These are phyloP conservation scores for Colletotrichum caudatum DNA, from an alignment of 2,329 filamentous ascomycete genomes.

Conservation along the genomic window DNA sequence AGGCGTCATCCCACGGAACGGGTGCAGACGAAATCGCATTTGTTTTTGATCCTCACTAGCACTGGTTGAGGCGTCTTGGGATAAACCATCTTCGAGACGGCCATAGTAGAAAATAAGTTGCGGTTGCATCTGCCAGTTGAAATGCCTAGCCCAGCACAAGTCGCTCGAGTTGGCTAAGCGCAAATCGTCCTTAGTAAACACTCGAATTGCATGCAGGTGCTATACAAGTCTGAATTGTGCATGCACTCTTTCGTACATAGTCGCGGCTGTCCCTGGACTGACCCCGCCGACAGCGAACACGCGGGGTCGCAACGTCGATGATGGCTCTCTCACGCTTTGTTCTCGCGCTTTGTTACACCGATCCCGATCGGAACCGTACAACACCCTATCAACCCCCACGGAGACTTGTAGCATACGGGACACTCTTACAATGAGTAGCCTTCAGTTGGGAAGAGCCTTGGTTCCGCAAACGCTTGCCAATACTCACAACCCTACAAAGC, in stretches of 20 bases:
- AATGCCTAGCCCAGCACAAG: background rate
- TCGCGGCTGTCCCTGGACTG: background rate
- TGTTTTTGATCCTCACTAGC: background rate
- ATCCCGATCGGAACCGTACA: background rate
- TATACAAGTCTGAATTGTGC: no score
- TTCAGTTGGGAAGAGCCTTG: background rate
- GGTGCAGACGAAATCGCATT: background rate
- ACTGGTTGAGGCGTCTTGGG: no score
- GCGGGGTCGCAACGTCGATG: background rate
- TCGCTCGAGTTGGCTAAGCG: background rate
- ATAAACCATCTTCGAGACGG: background rate
- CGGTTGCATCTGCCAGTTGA: background rate
- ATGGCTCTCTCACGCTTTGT: background rate
- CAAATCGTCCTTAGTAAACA: no score
- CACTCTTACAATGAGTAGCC: no score
- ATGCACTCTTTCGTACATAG: background rate
- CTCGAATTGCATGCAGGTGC: no score
- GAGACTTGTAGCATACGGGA: no score
- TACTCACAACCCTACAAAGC: background rate
- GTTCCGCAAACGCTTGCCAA: background rate
- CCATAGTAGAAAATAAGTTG: background rate
- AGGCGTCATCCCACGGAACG: background rate
- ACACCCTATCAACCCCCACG: background rate
- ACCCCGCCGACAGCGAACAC: background rate
- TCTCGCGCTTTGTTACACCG: background rate